Conservation (phyloP, 1,284 basidiomycete species). For the Sanghuangporus sanghuang region DNA sequence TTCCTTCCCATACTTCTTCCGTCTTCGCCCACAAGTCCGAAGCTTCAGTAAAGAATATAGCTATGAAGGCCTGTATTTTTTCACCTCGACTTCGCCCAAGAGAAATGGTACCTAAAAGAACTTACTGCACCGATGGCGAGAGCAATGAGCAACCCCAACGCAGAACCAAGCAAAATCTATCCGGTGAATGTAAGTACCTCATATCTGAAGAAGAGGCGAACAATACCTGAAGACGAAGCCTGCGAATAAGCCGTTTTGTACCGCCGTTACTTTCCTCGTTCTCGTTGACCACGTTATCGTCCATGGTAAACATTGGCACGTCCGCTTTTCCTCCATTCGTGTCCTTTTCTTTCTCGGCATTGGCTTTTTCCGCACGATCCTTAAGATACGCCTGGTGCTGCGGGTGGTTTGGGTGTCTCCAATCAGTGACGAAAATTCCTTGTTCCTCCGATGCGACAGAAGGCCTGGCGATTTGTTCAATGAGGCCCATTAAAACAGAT, state of each 20-base stretch:
- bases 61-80: conserved; percentile 50
- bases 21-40: conserved; percentile 65
- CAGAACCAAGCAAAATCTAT: conserved; percentile 76
- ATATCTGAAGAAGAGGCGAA: neutral
- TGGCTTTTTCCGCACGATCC: neutral
- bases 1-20: conserved; percentile 72
- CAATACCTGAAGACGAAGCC: conserved; percentile 59
- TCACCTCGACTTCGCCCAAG: neutral
- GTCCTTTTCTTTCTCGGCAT: conserved; percentile 16
- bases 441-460: conserved; percentile 1
- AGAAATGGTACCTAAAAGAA: neutral
- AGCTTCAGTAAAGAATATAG: conserved; percentile 78
- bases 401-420: conserved; percentile 13
- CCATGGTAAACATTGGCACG: conserved; percentile 14
- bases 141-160: conserved; percentile 70
- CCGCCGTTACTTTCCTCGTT: conserved; percentile 21
- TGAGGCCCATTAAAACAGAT: conserved; percentile 81
- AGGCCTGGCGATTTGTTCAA: conserved; percentile 68
- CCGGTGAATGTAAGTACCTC: neutral
- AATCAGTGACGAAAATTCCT: conserved; percentile 10
- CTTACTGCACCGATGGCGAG: conserved; percentile 52
- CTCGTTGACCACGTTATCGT: conserved; percentile 26
- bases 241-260: conserved; percentile 43
- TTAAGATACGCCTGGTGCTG: conserved; percentile 4
- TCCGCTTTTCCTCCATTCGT: conserved; percentile 8